Evolutionary conservation across 2,329 filamentous ascomycete species (phyloP).

Genomic region (Aspergillus viridinutans): DNA sequence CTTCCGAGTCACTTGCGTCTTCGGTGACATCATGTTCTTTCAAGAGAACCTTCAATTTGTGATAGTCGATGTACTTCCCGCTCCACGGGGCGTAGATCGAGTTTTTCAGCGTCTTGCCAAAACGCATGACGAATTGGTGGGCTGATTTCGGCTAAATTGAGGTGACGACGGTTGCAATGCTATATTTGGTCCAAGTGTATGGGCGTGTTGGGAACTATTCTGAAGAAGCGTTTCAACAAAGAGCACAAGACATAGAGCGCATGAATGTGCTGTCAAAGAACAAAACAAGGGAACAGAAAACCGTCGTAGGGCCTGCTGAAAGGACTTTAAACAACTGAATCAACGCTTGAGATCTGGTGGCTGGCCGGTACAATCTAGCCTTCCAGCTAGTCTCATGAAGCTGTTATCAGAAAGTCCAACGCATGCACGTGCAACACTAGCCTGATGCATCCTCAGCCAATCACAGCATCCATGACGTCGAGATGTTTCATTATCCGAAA

Average conservation of each 20-base stretch:
- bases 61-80: slow-evolving; percentile 92
- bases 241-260: not conserved
- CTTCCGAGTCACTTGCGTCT: slow-evolving; percentile 49
- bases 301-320: not conserved
- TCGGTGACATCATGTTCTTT: slow-evolving; percentile 64
- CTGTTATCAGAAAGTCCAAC: not conserved
- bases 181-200: not conserved
- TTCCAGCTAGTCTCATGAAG: not conserved
- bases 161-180: not conserved
- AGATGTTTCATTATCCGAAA: not conserved
- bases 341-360: not conserved
- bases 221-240: not conserved
- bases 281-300: not conserved
- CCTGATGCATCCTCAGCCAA: not conserved
- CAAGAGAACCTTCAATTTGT: slow-evolving; percentile 83
- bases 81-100: slow-evolving; percentile 84
- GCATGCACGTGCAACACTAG: slow-evolving; percentile 5
- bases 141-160: not conserved
- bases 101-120: slow-evolving; percentile 80
- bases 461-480: not conserved
- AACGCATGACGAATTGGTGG: slow-evolving; percentile 65
- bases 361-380: not conserved
- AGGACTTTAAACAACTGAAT: not conserved
- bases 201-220: too few species aligned
- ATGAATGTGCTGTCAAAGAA: not conserved